phyloP scores from a whole-genome alignment of 352 stramenopile species.

The Pilasporangium apinafurcum region DNA sequence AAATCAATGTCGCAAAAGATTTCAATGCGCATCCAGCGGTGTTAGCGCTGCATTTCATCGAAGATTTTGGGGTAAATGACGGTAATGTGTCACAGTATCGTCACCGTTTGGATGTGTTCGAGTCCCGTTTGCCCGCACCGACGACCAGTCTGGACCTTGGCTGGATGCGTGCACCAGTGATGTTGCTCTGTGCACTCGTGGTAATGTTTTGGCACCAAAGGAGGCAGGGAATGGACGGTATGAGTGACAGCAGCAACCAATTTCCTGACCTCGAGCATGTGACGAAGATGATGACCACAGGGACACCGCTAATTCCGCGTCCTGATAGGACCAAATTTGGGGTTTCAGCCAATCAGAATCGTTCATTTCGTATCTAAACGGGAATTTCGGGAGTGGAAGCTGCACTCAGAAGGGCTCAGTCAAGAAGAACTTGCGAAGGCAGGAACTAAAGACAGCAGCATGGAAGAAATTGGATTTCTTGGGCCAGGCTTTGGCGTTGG shows the following conservation, averaged over 20 bases:
- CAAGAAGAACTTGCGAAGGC: too few species aligned
- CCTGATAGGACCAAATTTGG: too few species aligned
- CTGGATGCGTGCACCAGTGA: slow-evolving; percentile 28
- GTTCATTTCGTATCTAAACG: too few species aligned
- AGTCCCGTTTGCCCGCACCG: slow-evolving; percentile 10
- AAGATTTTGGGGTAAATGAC: not conserved
- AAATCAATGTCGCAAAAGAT: slow-evolving; percentile 5
- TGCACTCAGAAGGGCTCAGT: too few species aligned
- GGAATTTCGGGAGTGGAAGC: too few species aligned
- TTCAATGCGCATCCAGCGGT: slow-evolving; percentile 1
- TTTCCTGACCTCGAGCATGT: not conserved
- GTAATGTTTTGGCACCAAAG: slow-evolving; percentile 41
- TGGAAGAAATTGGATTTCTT: slow-evolving; percentile 11
- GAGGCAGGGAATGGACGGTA: not conserved
- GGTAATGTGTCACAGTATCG: not conserved
- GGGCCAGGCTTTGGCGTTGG: slow-evolving; percentile 37
- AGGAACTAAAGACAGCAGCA: too few species aligned
- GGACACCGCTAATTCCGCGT: not conserved
- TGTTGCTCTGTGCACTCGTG: slow-evolving; percentile 28
- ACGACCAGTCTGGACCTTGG: slow-evolving; percentile 19
- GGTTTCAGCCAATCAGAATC: too few species aligned
- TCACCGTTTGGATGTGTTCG: slow-evolving; percentile 16
- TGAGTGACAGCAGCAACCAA: not conserved
- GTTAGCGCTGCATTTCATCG: slow-evolving; percentile 3
- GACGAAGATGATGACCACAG: not conserved